Evolutionary conservation across 2,329 filamentous ascomycete species (phyloP), one percentile per base, ranked within the genome.

Genomic region (Talaromyces sp.): DNA sequence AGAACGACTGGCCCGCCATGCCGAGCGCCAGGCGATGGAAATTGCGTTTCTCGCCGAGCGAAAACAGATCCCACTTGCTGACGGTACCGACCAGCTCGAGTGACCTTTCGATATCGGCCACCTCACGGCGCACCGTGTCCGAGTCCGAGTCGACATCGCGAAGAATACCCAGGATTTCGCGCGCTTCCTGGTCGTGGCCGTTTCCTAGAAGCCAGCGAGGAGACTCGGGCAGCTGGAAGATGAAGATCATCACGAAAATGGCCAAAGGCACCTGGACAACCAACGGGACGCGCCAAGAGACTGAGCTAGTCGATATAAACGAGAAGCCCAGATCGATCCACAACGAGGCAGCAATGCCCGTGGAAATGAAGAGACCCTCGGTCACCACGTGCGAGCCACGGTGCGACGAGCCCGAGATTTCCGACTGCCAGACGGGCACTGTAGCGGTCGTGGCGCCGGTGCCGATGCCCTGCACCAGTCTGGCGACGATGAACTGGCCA

Each of bases 331-430:
- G 74, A 60, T 81, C 78, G 60, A 82, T 77, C 79, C 79, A 82
- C 4, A 79, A 73, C 55, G 80, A 74, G 21, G 80, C 68, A 0
- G 77, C 71, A 58, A 80, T 79, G 26, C 79, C 80, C 1, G 75
- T 66, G 41, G 73, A 73, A 59, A 81, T 78, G 66, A 81, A 80
- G 60, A 79, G 75, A 11, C 79, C 78, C 50, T 81, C 79, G 2
- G 82, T 79, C 21, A 81, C 81, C 46, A 84, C 79, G 26, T 82
- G 69, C 54, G 77, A 71, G 32, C 82, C 82, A 32, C 82, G 77
- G 51, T 79, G 78, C 27, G 75, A 70, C 1, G 79, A 71, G 11
- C 61, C 67, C 0, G 71, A 72, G 9, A 70, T 70, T 41, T 73
- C 73, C 0, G 71, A 68, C 60, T 73, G 79, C 80, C 79, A 82